Evolutionary conservation across 306 rosid species (phyloP).

Genomic region (Hippophae tibetana): DNA sequence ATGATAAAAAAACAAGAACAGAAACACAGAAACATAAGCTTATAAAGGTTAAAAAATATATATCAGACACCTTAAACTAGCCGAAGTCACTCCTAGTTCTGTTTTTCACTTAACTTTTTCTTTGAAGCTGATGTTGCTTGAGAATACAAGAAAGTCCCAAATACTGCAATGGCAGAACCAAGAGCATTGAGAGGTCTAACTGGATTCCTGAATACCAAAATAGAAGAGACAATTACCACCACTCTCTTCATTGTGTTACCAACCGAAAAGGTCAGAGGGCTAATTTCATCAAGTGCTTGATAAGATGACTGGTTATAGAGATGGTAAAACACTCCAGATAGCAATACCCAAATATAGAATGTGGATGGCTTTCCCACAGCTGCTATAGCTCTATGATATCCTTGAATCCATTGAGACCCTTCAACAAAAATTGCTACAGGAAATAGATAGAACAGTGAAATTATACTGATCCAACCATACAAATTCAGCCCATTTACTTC

Average conservation of each 20-base stretch:
- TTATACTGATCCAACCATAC: slow-evolving; percentile 70
- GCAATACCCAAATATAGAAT: slow-evolving; percentile 68
- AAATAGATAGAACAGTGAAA: slow-evolving; percentile 64
- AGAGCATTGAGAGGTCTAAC: slow-evolving; percentile 83
- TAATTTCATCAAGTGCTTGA: slow-evolving; percentile 86
- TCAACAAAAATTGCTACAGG: slow-evolving; percentile 79
- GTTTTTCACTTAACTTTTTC: slow-evolving; percentile 57
- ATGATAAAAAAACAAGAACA: too few species aligned
- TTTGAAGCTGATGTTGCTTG: slow-evolving; percentile 55
- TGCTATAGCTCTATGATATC: slow-evolving; percentile 64
- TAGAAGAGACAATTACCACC: slow-evolving; percentile 69
- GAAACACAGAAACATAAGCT: background rate
- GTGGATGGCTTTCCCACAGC: slow-evolving; percentile 60
- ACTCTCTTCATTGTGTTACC: slow-evolving; percentile 98
- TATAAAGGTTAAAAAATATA: background rate
- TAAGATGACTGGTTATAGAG: slow-evolving; percentile 93
- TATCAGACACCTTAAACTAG: background rate
- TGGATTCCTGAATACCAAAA: slow-evolving; percentile 85
- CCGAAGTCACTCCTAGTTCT: slow-evolving; percentile 24
- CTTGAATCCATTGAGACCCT: slow-evolving; percentile 89
- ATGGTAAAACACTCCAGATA: slow-evolving; percentile 89
- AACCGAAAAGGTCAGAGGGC: slow-evolving; percentile 81
- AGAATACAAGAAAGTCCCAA: slow-evolving; percentile 85
- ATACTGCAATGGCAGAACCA: slow-evolving; percentile 83
- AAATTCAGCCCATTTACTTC: slow-evolving; percentile 82